These are phyloP conservation scores for Mycena rosella DNA, from an alignment of 768 basidiomycete genomes.

Conservation along the genomic window DNA sequence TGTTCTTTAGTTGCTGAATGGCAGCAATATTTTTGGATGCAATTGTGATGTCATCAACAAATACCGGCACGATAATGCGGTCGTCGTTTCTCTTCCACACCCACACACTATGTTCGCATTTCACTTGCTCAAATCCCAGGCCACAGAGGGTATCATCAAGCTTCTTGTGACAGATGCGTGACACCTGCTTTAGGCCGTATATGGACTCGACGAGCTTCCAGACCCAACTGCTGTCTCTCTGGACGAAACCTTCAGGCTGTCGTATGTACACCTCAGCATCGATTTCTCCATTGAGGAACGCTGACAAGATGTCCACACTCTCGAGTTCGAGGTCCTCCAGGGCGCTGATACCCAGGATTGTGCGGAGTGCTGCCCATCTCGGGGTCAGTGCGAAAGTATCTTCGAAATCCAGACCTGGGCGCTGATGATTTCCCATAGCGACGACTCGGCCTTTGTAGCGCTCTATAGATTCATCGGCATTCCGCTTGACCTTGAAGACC, in stretches of 20 bases:
- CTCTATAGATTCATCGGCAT: constrained; percentile 43
- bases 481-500: constrained; percentile 47
- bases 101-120: constrained; percentile 45
- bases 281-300: constrained; percentile 48
- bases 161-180: constrained; percentile 43
- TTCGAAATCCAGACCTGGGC: constrained; percentile 40
- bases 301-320: constrained; percentile 48
- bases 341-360: constrained; percentile 48
- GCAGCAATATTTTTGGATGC: constrained; percentile 31
- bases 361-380: constrained; percentile 39
- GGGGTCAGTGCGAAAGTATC: constrained; percentile 40
- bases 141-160: constrained; percentile 33
- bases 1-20: constrained; percentile 38
- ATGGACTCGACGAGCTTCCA: constrained; percentile 43
- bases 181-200: constrained; percentile 52
- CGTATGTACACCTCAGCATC: constrained; percentile 49
- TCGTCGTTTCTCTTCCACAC: constrained; percentile 35
- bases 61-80: constrained; percentile 42
- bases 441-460: constrained; percentile 39
- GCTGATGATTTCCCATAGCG: constrained; percentile 44
- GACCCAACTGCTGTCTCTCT: constrained; percentile 34
- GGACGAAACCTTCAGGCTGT: constrained; percentile 45
- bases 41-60: constrained; percentile 45
- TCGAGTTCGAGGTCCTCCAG: constrained; percentile 44
- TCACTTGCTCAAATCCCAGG: constrained; percentile 41